phyloP scores from a whole-genome alignment of 441 rosid species.

The Gossypium laxum region DNA sequence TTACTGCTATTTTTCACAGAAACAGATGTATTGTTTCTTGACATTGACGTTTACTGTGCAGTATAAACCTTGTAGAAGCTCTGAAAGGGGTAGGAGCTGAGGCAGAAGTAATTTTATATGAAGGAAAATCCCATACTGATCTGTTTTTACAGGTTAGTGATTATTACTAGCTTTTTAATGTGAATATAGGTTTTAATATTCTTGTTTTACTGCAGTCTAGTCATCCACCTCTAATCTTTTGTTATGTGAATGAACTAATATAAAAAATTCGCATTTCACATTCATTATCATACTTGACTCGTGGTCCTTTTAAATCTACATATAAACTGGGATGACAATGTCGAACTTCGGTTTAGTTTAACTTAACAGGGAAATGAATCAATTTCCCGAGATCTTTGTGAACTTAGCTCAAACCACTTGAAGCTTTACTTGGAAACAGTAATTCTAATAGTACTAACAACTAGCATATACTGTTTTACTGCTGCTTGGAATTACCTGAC shows the following conservation, averaged over 20 bases:
- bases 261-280: not conserved
- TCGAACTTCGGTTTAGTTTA: not conserved
- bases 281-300: not conserved
- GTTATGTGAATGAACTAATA: not conserved
- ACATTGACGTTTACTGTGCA: slow-evolving; percentile 22
- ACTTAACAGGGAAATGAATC: not conserved
- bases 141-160: slow-evolving; percentile 56
- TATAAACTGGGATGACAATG: not conserved
- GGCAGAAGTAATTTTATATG: slow-evolving; percentile 34
- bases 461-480: not conserved
- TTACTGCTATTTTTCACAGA: not conserved
- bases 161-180: not conserved
- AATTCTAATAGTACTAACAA: not conserved
- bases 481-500: not conserved
- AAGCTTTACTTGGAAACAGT: not conserved
- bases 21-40: not conserved
- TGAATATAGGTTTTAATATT: not conserved
- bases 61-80: slow-evolving; percentile 38
- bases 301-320: not conserved
- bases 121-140: slow-evolving; percentile 63
- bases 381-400: not conserved
- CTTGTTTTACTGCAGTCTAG: not conserved
- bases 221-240: not conserved
- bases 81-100: slow-evolving; percentile 39
- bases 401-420: not conserved